phyloP scores from a whole-genome alignment of 805 yeast species.

The Suhomyces canberraensis region DNA sequence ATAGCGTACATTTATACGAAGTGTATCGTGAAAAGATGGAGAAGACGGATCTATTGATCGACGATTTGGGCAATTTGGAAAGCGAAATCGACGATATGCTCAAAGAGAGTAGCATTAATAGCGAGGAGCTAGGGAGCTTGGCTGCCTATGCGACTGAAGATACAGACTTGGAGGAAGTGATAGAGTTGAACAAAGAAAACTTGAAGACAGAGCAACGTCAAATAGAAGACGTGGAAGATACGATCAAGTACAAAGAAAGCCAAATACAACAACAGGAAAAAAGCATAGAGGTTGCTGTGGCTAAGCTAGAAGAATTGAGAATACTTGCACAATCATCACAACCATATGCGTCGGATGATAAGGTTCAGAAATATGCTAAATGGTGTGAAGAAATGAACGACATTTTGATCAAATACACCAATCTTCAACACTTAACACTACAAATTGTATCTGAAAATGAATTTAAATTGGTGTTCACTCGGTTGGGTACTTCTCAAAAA shows the following conservation, averaged over 20 bases:
- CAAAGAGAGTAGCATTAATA: constrained; percentile 5
- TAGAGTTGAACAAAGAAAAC: constrained; percentile 1
- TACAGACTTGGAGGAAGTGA: not conserved
- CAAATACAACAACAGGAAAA: constrained; percentile 7
- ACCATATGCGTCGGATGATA: constrained; percentile 5
- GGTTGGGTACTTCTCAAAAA: not conserved
- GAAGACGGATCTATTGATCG: constrained; percentile 24
- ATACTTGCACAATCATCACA: constrained; percentile 1
- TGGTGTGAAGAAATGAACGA: constrained; percentile 24
- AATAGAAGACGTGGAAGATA: not conserved
- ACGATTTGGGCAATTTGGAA: constrained; percentile 21
- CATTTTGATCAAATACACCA: constrained; percentile 13
- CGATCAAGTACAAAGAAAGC: constrained; percentile 5
- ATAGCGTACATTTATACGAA: constrained; percentile 22
- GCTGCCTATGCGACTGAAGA: constrained; percentile 4
- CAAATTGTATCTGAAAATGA: not conserved
- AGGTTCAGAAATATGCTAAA: constrained; percentile 16
- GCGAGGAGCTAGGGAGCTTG: constrained; percentile 8
- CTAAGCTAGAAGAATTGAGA: constrained; percentile 4
- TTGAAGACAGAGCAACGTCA: not conserved
- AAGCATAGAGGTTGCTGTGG: constrained; percentile 3
- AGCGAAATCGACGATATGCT: constrained; percentile 13
- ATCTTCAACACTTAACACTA: constrained; percentile 5
- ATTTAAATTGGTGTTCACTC: not conserved
- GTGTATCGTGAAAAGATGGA: constrained; percentile 21